phyloP scores from a whole-genome alignment of 2,329 filamentous ascomycete species.

The Colletotrichum filicis region DNA sequence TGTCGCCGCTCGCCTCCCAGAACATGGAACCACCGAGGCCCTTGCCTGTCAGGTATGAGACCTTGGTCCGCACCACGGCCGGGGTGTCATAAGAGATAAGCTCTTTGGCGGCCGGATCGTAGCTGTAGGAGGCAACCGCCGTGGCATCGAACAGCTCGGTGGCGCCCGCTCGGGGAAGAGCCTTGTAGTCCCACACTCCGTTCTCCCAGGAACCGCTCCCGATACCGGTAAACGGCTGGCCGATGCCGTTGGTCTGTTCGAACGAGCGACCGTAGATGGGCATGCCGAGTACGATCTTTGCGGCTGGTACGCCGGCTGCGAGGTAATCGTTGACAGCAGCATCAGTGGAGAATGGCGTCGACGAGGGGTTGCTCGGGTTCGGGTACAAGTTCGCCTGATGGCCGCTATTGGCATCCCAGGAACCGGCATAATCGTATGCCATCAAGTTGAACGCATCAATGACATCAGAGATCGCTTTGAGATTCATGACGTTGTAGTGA shows the following conservation, averaged over 20 bases:
- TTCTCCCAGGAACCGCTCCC: constrained; percentile 69
- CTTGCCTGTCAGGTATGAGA: constrained; percentile 67
- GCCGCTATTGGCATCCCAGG: constrained; percentile 70
- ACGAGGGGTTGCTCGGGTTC: constrained; percentile 59
- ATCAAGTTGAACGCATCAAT: constrained; percentile 72
- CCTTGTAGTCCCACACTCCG: constrained; percentile 80
- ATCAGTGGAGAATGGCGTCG: constrained; percentile 77
- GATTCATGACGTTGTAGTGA: constrained; percentile 61
- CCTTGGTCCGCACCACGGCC: constrained; percentile 69
- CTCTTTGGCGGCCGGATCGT: constrained; percentile 66
- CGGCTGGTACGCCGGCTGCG: constrained; percentile 63
- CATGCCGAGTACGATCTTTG: constrained; percentile 80
- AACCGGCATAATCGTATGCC: constrained; percentile 78
- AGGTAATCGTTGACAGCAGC: constrained; percentile 73
- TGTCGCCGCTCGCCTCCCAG: constrained; percentile 84
- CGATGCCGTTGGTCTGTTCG: constrained; percentile 73
- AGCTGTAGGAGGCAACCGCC: constrained; percentile 75
- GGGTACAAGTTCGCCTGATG: constrained; percentile 78
- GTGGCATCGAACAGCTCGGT: constrained; percentile 65
- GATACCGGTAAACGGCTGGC: constrained; percentile 70
- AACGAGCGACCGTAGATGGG: constrained; percentile 86
- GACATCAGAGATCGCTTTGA: constrained; percentile 60
- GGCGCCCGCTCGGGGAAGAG: constrained; percentile 71
- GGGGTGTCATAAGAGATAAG: constrained; percentile 79
- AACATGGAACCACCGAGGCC: constrained; percentile 82